Conservation (phyloP, 495 filamentous ascomycete genomes). For the Trypethelium eluteriae region DNA sequence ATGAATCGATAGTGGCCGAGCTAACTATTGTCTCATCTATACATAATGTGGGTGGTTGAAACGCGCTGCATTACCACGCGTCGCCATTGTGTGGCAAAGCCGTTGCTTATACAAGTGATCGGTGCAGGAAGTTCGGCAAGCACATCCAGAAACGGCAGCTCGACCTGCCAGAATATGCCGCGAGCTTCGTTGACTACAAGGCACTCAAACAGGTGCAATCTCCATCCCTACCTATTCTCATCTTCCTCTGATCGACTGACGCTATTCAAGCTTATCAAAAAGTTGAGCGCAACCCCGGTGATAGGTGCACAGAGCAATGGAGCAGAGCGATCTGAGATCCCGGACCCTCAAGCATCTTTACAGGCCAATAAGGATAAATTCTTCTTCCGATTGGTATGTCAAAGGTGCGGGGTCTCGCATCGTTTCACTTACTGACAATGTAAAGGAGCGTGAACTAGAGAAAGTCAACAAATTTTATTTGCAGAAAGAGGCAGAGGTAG, state of each 20-base stretch:
- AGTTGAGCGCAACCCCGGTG: slow-evolving; percentile 81
- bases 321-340: slow-evolving; percentile 40
- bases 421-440: not conserved
- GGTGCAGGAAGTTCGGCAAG: slow-evolving; percentile 94
- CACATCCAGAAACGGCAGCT: slow-evolving; percentile 97
- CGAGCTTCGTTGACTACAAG: slow-evolving; percentile 99
- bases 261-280: slow-evolving; percentile 81
- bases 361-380: slow-evolving; percentile 98
- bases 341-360: slow-evolving; percentile 79
- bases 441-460: slow-evolving; percentile 88
- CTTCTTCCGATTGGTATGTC: slow-evolving; percentile 86
- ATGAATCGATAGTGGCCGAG: not conserved
- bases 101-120: not conserved
- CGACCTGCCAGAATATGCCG: slow-evolving; percentile 97
- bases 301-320: slow-evolving; percentile 64
- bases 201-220: slow-evolving; percentile 81
- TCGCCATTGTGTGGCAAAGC: not conserved
- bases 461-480: slow-evolving; percentile 98
- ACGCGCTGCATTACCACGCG: not conserved
- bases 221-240: not conserved
- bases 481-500: slow-evolving; percentile 94
- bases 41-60: not conserved
- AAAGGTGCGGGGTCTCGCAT: not conserved
- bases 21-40: too few relatives aligned
- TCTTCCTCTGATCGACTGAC: slow-evolving; percentile 1